Evolutionary conservation across 345 rosid species (phyloP).

Genomic region (Excoecaria cochinchinensis): DNA sequence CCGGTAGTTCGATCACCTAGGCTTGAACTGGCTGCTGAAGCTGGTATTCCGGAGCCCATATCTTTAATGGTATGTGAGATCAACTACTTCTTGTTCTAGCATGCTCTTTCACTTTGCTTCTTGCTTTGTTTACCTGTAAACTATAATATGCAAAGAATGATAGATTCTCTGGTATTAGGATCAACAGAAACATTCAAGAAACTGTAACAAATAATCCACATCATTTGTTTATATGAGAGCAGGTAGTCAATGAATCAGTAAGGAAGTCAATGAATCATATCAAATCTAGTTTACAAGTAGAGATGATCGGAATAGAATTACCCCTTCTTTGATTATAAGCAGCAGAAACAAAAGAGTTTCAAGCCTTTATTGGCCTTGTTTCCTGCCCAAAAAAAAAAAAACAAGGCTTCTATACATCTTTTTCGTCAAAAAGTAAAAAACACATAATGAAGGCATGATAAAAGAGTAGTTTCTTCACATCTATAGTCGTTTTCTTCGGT

Average conservation of each 20-base stretch:
- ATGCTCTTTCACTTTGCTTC: not conserved
- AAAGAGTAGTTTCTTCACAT: not conserved
- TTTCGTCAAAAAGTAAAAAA: not conserved
- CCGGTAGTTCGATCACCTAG: not conserved
- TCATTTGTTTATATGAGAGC: slow-evolving; percentile 12
- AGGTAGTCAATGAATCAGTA: not conserved
- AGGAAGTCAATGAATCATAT: not conserved
- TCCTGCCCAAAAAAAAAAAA: not conserved
- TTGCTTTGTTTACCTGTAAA: not conserved
- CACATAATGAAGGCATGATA: not conserved
- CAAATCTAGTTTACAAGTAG: not conserved
- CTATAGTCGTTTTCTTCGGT: not conserved
- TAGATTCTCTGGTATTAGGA: not conserved
- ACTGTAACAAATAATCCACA: not conserved
- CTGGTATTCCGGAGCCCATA: slow-evolving; percentile 37
- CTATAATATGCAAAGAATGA: not conserved
- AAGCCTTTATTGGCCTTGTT: not conserved
- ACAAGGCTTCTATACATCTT: too few species aligned
- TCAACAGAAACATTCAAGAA: not conserved
- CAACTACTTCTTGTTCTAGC: slow-evolving; percentile 15
- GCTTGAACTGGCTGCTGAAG: slow-evolving; percentile 66
- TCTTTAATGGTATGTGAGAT: slow-evolving; percentile 39
- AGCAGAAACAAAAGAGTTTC: not conserved
- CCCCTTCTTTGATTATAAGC: not conserved
- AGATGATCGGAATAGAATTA: not conserved